Conservation (phyloP, 805 yeast genomes). For the Torulaspora franciscae region DNA sequence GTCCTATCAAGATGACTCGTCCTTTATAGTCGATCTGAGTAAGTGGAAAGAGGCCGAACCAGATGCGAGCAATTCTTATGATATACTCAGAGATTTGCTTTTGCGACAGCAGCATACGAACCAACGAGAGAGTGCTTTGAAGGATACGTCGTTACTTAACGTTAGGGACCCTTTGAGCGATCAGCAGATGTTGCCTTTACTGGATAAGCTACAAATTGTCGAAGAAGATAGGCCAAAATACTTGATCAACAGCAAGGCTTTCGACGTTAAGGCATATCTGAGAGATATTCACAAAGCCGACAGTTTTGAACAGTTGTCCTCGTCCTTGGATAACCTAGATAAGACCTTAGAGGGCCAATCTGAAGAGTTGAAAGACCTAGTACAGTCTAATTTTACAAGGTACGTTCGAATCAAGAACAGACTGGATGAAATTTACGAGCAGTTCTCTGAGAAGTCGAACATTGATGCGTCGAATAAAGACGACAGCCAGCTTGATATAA, state of each 20-base stretch:
- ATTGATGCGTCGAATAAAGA: conserved; percentile 17
- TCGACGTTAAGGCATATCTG: conserved; percentile 53
- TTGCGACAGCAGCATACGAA: conserved; percentile 28
- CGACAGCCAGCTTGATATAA: conserved; percentile 34
- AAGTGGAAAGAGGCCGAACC: conserved; percentile 25
- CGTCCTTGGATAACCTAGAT: conserved; percentile 48
- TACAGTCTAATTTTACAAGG: conserved; percentile 55
- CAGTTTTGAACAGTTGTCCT: conserved; percentile 45
- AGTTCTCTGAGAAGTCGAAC: conserved; percentile 42
- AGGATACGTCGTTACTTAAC: conserved; percentile 25
- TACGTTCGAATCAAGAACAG: conserved; percentile 63
- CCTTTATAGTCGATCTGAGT: conserved; percentile 22
- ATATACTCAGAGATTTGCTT: conserved; percentile 31
- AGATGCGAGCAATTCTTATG: conserved; percentile 33
- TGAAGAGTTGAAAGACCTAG: conserved; percentile 45
- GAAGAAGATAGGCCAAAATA: conserved; percentile 41
- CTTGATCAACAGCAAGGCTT: conserved; percentile 52
- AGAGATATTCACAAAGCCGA: conserved; percentile 53
- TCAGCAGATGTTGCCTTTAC: conserved; percentile 37
- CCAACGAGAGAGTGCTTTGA: conserved; percentile 25
- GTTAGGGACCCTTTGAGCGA: conserved; percentile 56
- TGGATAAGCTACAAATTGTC: conserved; percentile 40
- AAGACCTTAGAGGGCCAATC: conserved; percentile 46
- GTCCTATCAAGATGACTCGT: conserved; percentile 38
- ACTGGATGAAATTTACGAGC: conserved; percentile 54